A percentile compares a stretch with the other conserved stretches of the same genome.
Conservation (phyloP, 495 filamentous ascomycete species). For the Podospora comata region DNA sequence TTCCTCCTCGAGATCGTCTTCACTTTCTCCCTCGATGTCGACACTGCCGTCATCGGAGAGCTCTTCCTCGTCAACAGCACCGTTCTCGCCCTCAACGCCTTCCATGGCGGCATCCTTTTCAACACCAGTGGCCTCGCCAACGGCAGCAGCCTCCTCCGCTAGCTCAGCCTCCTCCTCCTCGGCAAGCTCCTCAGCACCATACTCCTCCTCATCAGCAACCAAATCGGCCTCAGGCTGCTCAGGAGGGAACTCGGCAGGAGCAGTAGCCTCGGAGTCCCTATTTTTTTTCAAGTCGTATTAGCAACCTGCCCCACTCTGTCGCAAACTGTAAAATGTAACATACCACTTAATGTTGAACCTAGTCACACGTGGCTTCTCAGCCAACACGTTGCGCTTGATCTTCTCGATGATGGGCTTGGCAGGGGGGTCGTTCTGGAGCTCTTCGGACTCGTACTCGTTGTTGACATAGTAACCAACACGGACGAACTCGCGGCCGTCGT, state of each 20-base stretch:
- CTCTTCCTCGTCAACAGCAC: slow-evolving; percentile 61
- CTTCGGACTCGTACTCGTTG: slow-evolving; percentile 94
- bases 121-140: slow-evolving; percentile 42
- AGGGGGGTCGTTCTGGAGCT: slow-evolving; percentile 81
- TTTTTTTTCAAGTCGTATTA: not conserved
- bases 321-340: slow-evolving; percentile 20
- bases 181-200: slow-evolving; percentile 81
- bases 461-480: slow-evolving; percentile 99
- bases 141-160: slow-evolving; percentile 32
- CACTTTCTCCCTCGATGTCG: slow-evolving; percentile 90
- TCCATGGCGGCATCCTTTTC: slow-evolving; percentile 82
- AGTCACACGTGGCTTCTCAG: slow-evolving; percentile 95
- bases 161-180: slow-evolving; percentile 57
- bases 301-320: slow-evolving; percentile 20
- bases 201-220: slow-evolving; percentile 79
- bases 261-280: slow-evolving; percentile 95
- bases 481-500: slow-evolving; percentile 94
- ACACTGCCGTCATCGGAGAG: slow-evolving; percentile 88
- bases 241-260: slow-evolving; percentile 91
- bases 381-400: slow-evolving; percentile 84
- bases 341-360: slow-evolving; percentile 99
- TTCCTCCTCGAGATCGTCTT: slow-evolving; percentile 79
- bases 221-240: slow-evolving; percentile 94
- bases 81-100: slow-evolving; percentile 57
- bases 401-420: slow-evolving; percentile 88